Conservation (phyloP, 1,139 yeast species). For the Lizanozyma gosingica region DNA sequence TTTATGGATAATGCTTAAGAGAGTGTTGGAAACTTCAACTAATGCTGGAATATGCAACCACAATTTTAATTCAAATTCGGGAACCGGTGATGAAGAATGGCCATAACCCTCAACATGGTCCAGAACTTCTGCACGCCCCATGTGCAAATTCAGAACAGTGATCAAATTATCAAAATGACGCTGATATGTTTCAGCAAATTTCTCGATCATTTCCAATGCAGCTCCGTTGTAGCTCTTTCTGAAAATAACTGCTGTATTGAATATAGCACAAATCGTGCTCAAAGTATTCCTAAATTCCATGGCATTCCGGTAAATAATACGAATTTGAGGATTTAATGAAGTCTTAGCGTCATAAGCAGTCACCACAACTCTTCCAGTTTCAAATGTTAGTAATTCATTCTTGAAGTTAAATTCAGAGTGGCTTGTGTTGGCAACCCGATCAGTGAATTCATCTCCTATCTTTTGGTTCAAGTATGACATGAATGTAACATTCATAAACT, state of each 20-base stretch:
- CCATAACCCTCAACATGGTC: neutral
- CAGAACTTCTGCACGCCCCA: neutral
- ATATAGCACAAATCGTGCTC: constrained; percentile 39
- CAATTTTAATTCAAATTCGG: neutral
- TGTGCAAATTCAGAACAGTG: neutral
- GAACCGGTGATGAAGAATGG: neutral
- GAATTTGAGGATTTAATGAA: constrained; percentile 8
- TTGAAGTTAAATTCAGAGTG: constrained; percentile 12
- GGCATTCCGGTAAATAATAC: constrained; percentile 38
- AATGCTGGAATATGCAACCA: constrained; percentile 32
- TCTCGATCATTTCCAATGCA: constrained; percentile 27
- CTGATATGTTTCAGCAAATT: constrained; percentile 22
- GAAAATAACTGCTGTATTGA: constrained; percentile 55
- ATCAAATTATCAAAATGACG: constrained; percentile 9
- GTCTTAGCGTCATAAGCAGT: neutral
- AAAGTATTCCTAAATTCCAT: constrained; percentile 46
- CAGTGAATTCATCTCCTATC: constrained; percentile 29
- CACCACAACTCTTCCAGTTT: neutral
- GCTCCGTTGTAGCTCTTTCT: constrained; percentile 43
- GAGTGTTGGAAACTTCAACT: constrained; percentile 22
- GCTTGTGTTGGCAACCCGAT: constrained; percentile 18
- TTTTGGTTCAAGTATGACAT: constrained; percentile 56
- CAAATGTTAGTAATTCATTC: neutral
- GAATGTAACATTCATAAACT: constrained; percentile 57
- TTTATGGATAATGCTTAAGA: constrained; percentile 12